Base-by-base conservation (phyloP, 768 basidiomycete species). In the Kwoniella dendrophila region DNA sequence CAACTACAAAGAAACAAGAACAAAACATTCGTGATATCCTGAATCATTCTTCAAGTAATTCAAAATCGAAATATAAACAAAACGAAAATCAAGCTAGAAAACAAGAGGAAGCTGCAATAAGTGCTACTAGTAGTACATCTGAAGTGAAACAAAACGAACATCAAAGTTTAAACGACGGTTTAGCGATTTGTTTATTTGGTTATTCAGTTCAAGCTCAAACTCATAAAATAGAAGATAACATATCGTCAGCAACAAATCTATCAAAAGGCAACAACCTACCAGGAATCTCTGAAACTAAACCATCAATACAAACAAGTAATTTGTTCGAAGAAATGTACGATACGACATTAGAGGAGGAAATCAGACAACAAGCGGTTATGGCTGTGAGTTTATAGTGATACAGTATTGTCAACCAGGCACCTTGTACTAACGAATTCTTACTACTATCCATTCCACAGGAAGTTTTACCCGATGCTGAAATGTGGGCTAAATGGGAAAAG, bases 401-500 rank as follows among this genome's bases (percentile, higher is more conserved):
- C 36, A 27, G 0, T 10, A 20, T 5, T 40, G 36, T 36, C 16
- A 30, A 47, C 20, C 11, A 22, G 18, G 8, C 8, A 8, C 18
- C 20, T 10, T 8, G 44, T n/a, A 47, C 8, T 10, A 24, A 47
- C 18, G 38, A 27, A 18, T 38, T 38, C 36, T 18, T 38, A 38
- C 36, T 38, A n/a, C n/a, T n/a, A n/a, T n/a, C n/a, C n/a, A n/a
- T 22, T 27, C 30, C 29, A 18, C 26, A 78, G 77, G 77, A 78
- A 52, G 77, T 78, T 1, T 48, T 78, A 32, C 77, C 77, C 3
- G 73, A 76, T 53, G 69, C 74, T 14, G 66, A 64, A 32, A 77
- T 75, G 77, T 77, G 77, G 77, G 33, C 47, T 22, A 74, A 71
- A 58, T 78, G 77, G 77, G 75, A 72, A 55, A 64, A 61, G 57